phyloP scores from a whole-genome alignment of 768 basidiomycete species.

The Chiua virens region DNA sequence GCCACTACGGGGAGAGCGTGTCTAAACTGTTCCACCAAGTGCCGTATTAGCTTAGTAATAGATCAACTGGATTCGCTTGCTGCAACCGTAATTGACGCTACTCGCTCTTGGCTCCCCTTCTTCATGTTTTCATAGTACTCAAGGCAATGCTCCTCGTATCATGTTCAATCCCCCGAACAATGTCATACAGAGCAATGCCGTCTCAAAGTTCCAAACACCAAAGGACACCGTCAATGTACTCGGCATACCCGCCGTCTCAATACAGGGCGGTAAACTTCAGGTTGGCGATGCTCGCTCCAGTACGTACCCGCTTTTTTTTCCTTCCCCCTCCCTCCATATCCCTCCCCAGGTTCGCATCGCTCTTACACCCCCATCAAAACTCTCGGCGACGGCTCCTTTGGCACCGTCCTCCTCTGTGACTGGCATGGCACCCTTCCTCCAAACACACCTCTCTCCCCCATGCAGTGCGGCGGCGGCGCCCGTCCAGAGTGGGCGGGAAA shows the following conservation, averaged over 20 bases:
- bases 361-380: slow-evolving; percentile 95
- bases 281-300: slow-evolving; percentile 74
- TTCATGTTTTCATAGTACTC: slow-evolving; percentile 23
- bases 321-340: background rate
- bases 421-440: slow-evolving; percentile 96
- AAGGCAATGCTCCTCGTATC: slow-evolving; percentile 35
- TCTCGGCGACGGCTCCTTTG: slow-evolving; percentile 97
- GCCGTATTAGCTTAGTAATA: slow-evolving; percentile 60
- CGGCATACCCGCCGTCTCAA: slow-evolving; percentile 75
- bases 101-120: background rate
- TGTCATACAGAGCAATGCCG: slow-evolving; percentile 26
- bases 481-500: slow-evolving; percentile 94
- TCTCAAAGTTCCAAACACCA: slow-evolving; percentile 25
- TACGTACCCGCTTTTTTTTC: slow-evolving; percentile 38
- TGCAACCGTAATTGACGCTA: background rate
- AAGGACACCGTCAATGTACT: slow-evolving; percentile 67
- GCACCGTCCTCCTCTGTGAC: slow-evolving; percentile 98
- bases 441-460: slow-evolving; percentile 86
- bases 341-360: slow-evolving; percentile 68
- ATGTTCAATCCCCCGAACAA: slow-evolving; percentile 35
- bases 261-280: slow-evolving; percentile 65
- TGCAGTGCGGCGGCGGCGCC: slow-evolving; percentile 93
- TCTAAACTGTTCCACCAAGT: slow-evolving; percentile 88
- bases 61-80: background rate
- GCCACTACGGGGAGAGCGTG: slow-evolving; percentile 96